Percentiles rank a stretch among this genome's conserved stretches.
Conservation (phyloP, 805 yeast genomes). For the Ascoidea asiatica region DNA sequence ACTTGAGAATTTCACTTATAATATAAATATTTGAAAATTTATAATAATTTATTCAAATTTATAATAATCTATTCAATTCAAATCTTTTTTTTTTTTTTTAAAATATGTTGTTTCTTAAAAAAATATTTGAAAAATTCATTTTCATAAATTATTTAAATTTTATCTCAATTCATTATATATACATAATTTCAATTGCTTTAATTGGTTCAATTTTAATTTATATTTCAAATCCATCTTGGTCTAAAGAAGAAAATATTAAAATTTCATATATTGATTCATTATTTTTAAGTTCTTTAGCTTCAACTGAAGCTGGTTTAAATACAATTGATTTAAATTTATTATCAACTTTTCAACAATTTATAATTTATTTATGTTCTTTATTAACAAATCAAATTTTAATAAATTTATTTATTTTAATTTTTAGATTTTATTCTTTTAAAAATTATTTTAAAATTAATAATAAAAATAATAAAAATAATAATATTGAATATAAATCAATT, state of each 20-base stretch:
- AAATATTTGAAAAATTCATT: no score
- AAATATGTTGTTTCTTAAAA: no score
- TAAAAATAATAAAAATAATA: slow-evolving; percentile 91
- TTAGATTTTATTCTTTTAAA: slow-evolving; percentile 83
- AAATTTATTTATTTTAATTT: slow-evolving; percentile 62
- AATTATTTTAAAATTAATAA: slow-evolving; percentile 68
- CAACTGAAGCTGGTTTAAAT: slow-evolving; percentile 88
- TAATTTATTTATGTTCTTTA: slow-evolving; percentile 45
- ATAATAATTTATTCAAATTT: no score
- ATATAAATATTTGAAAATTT: no score
- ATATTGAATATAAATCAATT: slow-evolving; percentile 88
- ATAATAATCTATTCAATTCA: no score
- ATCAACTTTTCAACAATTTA: slow-evolving; percentile 67
- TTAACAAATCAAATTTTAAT: slow-evolving; percentile 81
- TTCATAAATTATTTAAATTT: no score
- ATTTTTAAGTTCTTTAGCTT: slow-evolving; percentile 61
- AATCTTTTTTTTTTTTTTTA: no score
- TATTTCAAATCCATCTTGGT: no score
- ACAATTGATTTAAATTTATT: slow-evolving; percentile 57
- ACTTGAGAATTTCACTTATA: no score
- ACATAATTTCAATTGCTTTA: slow-evolving; percentile 45
- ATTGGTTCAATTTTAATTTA: slow-evolving; percentile 65
- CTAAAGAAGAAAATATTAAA: no score
- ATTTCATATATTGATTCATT: slow-evolving; percentile 62
- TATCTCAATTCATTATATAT: slow-evolving; percentile 57